phyloP scores from a whole-genome alignment of 352 stramenopile genomes.

The Hyaloperonospora brassicae region DNA sequence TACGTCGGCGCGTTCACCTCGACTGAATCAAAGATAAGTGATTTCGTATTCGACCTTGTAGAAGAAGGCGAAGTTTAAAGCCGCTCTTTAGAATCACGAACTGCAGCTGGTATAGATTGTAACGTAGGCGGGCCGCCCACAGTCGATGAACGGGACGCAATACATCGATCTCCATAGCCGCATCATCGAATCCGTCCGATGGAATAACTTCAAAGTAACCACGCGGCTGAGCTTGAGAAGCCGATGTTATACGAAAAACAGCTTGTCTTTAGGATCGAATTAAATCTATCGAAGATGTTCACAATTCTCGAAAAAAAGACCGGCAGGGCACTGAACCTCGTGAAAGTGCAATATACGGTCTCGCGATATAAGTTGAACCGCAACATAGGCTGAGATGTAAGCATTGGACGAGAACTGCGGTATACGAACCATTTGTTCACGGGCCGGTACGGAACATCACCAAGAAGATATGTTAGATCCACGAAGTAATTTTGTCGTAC shows the following conservation, averaged over 20 bases:
- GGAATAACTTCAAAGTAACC: neutral
- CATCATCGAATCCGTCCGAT: neutral
- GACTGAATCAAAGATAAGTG: neutral
- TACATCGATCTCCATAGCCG: too few relatives aligned
- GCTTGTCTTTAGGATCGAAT: neutral
- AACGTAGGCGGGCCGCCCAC: too few relatives aligned
- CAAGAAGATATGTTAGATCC: neutral
- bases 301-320: neutral
- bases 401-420: neutral
- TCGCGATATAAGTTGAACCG: neutral
- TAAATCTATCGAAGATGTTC: neutral
- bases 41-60: neutral
- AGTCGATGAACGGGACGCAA: too few relatives aligned
- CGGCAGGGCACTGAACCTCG: neutral
- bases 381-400: neutral
- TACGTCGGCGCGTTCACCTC: neutral
- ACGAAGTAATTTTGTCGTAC: constrained; percentile 5
- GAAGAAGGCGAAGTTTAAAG: too few relatives aligned
- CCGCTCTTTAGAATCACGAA: too few relatives aligned
- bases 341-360: neutral
- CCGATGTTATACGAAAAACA: neutral
- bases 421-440: neutral
- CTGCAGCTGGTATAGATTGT: too few relatives aligned
- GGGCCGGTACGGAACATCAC: neutral
- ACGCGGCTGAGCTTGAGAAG: neutral